These are phyloP conservation scores for Aspergillus quadricinctus DNA, from an alignment of 2,329 filamentous ascomycete species.

Conservation along the genomic window DNA sequence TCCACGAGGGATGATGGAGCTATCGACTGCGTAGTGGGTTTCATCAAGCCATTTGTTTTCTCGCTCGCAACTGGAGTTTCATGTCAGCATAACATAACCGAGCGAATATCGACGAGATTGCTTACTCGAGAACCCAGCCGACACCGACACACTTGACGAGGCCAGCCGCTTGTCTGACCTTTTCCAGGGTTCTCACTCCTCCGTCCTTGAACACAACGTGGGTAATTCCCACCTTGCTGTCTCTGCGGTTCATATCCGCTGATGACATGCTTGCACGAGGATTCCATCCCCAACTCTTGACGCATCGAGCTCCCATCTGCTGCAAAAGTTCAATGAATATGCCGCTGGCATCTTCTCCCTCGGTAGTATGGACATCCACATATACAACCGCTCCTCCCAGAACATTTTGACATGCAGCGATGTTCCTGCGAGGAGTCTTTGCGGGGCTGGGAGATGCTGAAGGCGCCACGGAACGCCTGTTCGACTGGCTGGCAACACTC, in stretches of 20 bases:
- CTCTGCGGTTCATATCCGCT: conserved; percentile 28
- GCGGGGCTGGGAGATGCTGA: conserved; percentile 20
- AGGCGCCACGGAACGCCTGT: conserved; percentile 8
- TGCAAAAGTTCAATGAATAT: conserved; percentile 75
- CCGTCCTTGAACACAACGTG: conserved; percentile 91
- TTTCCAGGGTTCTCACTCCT: conserved; percentile 72
- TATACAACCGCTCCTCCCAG: conserved; percentile 71
- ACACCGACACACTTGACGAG: conserved; percentile 82
- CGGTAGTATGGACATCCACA: conserved; percentile 77
- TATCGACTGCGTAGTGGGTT: conserved; percentile 64
- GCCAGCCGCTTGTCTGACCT: conserved; percentile 67
- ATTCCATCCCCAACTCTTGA: conserved; percentile 73
- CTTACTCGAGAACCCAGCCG: conserved; percentile 83
- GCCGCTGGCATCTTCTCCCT: conserved; percentile 74
- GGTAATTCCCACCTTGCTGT: conserved; percentile 66
- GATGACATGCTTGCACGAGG: conserved; percentile 44
- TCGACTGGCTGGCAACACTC: conserved; percentile 4
- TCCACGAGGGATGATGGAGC: conserved; percentile 62
- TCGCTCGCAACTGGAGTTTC: conserved; percentile 60
- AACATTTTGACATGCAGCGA: conserved; percentile 33
- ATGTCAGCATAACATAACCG: conserved; percentile 10
- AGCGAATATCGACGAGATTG: conserved; percentile 17
- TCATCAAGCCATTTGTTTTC: conserved; percentile 76
- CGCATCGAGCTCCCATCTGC: conserved; percentile 76
- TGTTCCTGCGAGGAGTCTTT: conserved; percentile 26